Base-by-base conservation (phyloP, 2,329 filamentous ascomycete genomes). In the Xylariaceae sp. region DNA sequence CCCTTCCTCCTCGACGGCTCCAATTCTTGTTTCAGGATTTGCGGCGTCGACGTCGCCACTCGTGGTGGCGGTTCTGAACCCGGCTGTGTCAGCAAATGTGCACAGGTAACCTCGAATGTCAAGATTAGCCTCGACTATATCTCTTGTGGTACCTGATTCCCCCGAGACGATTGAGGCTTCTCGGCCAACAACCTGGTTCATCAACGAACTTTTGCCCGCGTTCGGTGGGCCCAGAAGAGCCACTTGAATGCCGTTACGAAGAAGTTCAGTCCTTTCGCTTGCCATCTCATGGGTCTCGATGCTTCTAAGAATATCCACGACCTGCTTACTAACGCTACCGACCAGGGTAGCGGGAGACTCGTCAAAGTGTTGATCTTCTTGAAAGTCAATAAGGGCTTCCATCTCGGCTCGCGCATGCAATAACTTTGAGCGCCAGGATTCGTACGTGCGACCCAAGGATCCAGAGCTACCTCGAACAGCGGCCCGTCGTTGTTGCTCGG, bases 281-380 rank as follows among this genome's bases (percentile, higher is more conserved):
- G 91, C 95, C 50, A 79, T 73, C 60, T 90, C 82, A 71, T 96
- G 89, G 34, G 83, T 70, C 11, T 75, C 73, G 56, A 97, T 85
- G 54, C 85, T 78, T 32, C 69, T 67, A 52, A 84, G 74, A 53
- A 97, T 80, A 0, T 66, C 69, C 1, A 70, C 67, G 2, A 95
- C 81, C 65, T 91, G 84, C 0, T 61, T 62, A 1, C 83, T 80
- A 32, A 96, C 88, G 47, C 85, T 89, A 0, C 67, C 70, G 44
- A 95, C 78, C 27, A 97, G 76, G 53, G 88, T 80, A 0, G 78
- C 73, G 0, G 90, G 88, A 2, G 89, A 86, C 71, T 96, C 91
- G 63, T 97, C 91, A 66, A 99, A 95, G 73, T 97, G 89, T 72
- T 99, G 92, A 66, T 97, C 94, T 70, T 99, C 94, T 1, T 89